These are phyloP conservation scores for Climacium dendroides DNA, from an alignment of 225 moss, liverwort and hornwort genomes.

Conservation along the genomic window DNA sequence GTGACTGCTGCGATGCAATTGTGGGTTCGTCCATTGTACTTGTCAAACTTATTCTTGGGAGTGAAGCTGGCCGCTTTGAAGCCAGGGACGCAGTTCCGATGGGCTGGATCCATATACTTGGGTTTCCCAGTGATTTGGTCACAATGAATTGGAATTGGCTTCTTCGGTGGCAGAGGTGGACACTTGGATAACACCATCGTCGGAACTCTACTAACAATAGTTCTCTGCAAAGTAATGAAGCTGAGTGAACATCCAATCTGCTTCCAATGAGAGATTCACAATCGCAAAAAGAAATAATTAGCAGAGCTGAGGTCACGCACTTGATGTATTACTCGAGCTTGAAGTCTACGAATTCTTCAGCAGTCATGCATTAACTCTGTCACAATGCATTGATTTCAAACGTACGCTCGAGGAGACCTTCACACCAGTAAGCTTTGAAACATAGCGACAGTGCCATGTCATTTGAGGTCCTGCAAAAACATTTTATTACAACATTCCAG, in stretches of 20 bases:
- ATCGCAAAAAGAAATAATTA: background rate
- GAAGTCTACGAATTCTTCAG: background rate
- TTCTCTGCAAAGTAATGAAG: background rate
- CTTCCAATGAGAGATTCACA: background rate
- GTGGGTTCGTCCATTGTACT: constrained; percentile 22
- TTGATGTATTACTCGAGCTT: background rate
- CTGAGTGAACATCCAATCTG: background rate
- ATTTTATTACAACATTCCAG: background rate
- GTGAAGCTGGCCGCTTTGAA: constrained; percentile 11
- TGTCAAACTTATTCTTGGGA: constrained; percentile 3
- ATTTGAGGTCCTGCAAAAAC: background rate
- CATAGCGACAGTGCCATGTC: background rate
- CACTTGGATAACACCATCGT: background rate
- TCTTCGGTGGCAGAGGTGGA: background rate
- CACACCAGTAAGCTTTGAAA: background rate
- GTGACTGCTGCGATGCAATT: constrained; percentile 8
- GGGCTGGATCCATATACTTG: constrained; percentile 22
- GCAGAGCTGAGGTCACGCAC: background rate
- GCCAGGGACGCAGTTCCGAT: constrained; percentile 1
- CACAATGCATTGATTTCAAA: background rate
- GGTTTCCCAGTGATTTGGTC: background rate
- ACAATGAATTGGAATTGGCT: background rate
- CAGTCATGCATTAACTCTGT: background rate
- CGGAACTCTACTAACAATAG: background rate
- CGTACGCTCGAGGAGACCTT: background rate